Conservation (phyloP, 148 eudicot species). For the Dysphania ambrosioides region DNA sequence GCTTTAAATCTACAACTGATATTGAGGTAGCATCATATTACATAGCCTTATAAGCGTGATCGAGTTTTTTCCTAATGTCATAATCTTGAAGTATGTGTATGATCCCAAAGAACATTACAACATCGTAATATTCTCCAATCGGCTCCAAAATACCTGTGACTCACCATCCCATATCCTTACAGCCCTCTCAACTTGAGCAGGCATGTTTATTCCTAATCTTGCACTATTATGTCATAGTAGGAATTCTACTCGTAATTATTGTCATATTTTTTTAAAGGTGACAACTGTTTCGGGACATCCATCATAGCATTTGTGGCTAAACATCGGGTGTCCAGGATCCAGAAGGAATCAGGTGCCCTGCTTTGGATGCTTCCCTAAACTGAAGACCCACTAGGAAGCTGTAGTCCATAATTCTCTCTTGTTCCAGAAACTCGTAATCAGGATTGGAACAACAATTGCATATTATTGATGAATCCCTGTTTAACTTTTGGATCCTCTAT, state of each 20-base stretch:
- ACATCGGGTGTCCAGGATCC: slow-evolving; percentile 51
- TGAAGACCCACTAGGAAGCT: slow-evolving; percentile 85
- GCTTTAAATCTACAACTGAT: slow-evolving; percentile 83
- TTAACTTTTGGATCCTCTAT: too few species aligned
- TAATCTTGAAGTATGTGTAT: slow-evolving; percentile 95
- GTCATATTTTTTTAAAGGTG: background rate
- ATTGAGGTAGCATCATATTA: slow-evolving; percentile 80
- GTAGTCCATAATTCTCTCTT: slow-evolving; percentile 90
- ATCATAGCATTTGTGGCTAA: slow-evolving; percentile 11
- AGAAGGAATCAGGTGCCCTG: slow-evolving; percentile 46
- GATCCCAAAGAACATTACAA: slow-evolving; percentile 83
- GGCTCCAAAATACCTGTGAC: slow-evolving; percentile 61
- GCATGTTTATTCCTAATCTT: slow-evolving; percentile 80
- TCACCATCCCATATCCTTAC: slow-evolving; percentile 48
- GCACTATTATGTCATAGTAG: slow-evolving; percentile 27
- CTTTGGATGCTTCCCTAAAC: slow-evolving; percentile 57
- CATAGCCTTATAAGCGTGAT: slow-evolving; percentile 88
- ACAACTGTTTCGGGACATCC: background rate
- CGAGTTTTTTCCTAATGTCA: slow-evolving; percentile 91
- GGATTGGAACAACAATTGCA: too few species aligned
- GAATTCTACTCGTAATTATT: background rate
- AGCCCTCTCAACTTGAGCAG: slow-evolving; percentile 73
- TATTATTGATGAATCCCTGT: too few species aligned
- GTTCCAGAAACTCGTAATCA: slow-evolving; percentile 92
- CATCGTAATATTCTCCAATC: slow-evolving; percentile 81